These are phyloP conservation scores for Echria macrotheca DNA, from an alignment of 495 filamentous ascomycete genomes.

Conservation along the genomic window DNA sequence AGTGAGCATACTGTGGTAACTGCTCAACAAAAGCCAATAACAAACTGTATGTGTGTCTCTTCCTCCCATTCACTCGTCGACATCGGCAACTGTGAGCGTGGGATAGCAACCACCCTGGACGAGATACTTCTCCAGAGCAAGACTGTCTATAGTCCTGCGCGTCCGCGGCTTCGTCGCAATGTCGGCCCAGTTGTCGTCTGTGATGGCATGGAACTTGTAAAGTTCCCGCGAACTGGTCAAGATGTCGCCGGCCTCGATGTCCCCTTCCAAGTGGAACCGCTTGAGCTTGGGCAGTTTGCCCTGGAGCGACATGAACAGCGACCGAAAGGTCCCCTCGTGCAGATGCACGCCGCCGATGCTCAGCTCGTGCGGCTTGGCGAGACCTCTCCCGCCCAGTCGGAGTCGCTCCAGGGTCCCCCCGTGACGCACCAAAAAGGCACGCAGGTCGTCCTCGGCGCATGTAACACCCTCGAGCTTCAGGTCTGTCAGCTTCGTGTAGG, in stretches of 20 bases:
- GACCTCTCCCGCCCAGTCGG: conserved; percentile 41
- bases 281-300: conserved; percentile 30
- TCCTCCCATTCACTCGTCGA: neutral
- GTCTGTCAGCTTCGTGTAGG: conserved; percentile 35
- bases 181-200: conserved; percentile 37
- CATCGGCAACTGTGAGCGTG: conserved; percentile 9
- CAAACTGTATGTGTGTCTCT: too few species aligned
- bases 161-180: conserved; percentile 24
- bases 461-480: conserved; percentile 40
- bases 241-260: conserved; percentile 37
- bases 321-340: conserved; percentile 38
- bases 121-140: conserved; percentile 38
- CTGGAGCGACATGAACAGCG: conserved; percentile 35
- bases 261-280: conserved; percentile 42
- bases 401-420: conserved; percentile 35
- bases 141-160: conserved; percentile 35
- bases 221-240: conserved; percentile 34
- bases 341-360: conserved; percentile 41
- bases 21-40: neutral
- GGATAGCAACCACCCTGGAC: conserved; percentile 38
- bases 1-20: conserved; percentile 6
- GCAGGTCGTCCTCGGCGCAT: conserved; percentile 41
- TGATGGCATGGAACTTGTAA: conserved; percentile 40
- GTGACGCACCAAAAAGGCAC: conserved; percentile 37
- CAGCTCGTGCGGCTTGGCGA: conserved; percentile 34